phyloP scores from a whole-genome alignment of 1,284 basidiomycete genomes.

The Irpex sp. region DNA sequence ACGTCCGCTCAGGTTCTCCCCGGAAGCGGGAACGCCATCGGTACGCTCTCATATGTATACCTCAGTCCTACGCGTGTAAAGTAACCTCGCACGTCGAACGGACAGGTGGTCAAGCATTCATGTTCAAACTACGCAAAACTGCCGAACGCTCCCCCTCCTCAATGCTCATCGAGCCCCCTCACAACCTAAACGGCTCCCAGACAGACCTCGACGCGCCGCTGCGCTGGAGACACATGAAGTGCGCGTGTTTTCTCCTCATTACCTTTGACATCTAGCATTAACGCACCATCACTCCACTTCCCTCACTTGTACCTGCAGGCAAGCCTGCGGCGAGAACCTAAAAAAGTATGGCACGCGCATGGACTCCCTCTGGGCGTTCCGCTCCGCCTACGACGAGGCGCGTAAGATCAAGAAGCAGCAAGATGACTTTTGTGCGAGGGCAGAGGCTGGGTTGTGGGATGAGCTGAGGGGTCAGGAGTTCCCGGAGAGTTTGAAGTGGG shows the following conservation, averaged over 20 bases:
- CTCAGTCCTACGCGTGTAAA: slow-evolving; percentile 24
- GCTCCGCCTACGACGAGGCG: slow-evolving; percentile 65
- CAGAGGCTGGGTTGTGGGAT: slow-evolving; percentile 56
- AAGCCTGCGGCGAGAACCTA: slow-evolving; percentile 57
- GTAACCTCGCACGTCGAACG: slow-evolving; percentile 20
- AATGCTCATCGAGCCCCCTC: slow-evolving; percentile 45
- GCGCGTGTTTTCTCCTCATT: slow-evolving; percentile 4
- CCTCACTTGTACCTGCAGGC: slow-evolving; percentile 32
- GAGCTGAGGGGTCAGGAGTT: slow-evolving; percentile 51
- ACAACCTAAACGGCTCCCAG: slow-evolving; percentile 31
- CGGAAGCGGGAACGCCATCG: slow-evolving; percentile 29
- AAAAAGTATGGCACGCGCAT: slow-evolving; percentile 44
- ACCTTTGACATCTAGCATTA: not conserved
- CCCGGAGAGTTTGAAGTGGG: slow-evolving; percentile 80
- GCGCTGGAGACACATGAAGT: slow-evolving; percentile 47
- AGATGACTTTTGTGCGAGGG: slow-evolving; percentile 67
- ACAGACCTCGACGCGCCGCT: slow-evolving; percentile 26
- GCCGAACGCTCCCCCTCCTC: slow-evolving; percentile 40
- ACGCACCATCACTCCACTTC: not conserved
- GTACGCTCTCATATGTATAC: slow-evolving; percentile 8
- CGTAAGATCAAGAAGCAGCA: slow-evolving; percentile 71
- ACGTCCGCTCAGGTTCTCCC: slow-evolving; percentile 41
- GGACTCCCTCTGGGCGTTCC: slow-evolving; percentile 62
- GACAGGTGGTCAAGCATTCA: slow-evolving; percentile 43
- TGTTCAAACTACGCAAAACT: slow-evolving; percentile 48